Evolutionary conservation across 495 filamentous ascomycete species (phyloP).

Genomic region (Penicillium silybi): DNA sequence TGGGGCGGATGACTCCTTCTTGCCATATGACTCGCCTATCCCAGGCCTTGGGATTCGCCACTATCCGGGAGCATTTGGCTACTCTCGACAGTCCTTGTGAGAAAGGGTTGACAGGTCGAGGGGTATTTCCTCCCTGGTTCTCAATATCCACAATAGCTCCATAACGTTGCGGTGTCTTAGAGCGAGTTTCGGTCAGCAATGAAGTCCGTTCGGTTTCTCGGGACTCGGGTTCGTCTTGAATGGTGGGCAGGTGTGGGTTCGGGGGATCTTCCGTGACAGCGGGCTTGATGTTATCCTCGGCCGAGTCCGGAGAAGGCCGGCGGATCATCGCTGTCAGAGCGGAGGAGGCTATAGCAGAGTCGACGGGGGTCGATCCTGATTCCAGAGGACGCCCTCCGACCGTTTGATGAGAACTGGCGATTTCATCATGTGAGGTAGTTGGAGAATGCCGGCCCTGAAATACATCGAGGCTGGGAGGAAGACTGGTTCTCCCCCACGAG

Average conservation of each 20-base stretch:
- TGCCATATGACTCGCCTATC: slow-evolving; percentile 60
- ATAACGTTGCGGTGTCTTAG: slow-evolving; percentile 32
- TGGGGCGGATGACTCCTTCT: slow-evolving; percentile 59
- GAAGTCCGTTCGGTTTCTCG: slow-evolving; percentile 39
- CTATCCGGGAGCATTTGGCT: slow-evolving; percentile 19
- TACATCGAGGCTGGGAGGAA: slow-evolving; percentile 36
- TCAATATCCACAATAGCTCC: slow-evolving; percentile 37
- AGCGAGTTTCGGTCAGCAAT: slow-evolving; percentile 37
- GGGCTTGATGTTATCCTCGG: slow-evolving; percentile 19
- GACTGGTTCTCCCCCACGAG: slow-evolving; percentile 30
- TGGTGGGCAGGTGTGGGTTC: slow-evolving; percentile 15
- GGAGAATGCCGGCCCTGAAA: slow-evolving; percentile 20
- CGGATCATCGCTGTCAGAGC: slow-evolving; percentile 62
- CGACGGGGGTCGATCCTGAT: slow-evolving; percentile 3
- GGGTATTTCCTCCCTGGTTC: slow-evolving; percentile 23
- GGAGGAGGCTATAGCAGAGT: slow-evolving; percentile 36
- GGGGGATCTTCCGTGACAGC: slow-evolving; percentile 12
- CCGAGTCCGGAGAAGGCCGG: slow-evolving; percentile 41
- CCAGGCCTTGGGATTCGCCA: slow-evolving; percentile 67
- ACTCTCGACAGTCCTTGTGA: slow-evolving; percentile 21
- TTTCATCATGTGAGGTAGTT: slow-evolving; percentile 13
- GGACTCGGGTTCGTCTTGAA: slow-evolving; percentile 18
- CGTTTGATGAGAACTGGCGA: slow-evolving; percentile 7
- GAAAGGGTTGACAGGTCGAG: slow-evolving; percentile 13
- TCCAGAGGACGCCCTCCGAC: slow-evolving; percentile 11